Evolutionary conservation across 139 green algal genomes (phyloP), one percentile per base, ranked within the genome.

Genomic region (Chlorella sp.): DNA sequence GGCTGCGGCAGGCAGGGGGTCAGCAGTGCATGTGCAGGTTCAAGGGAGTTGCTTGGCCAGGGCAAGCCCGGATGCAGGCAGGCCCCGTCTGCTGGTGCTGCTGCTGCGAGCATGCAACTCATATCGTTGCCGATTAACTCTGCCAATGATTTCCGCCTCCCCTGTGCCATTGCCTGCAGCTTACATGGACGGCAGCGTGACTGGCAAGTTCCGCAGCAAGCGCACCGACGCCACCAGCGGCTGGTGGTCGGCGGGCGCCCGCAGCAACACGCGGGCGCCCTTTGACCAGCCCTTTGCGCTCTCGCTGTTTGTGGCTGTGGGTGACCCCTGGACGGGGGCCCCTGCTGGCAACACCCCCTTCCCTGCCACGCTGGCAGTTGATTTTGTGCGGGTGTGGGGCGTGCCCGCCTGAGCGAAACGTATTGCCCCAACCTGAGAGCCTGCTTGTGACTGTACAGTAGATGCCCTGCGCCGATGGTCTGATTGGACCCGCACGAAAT

Each of bases 251-350:
- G 64, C 64, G 13, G 64, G 64, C 30, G 64, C 64, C 2, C 64
- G 20, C 64, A 25, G 15, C 64, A 71, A 39, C 64, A 39, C 30
- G 64, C 64, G 64, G n/a, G 64, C 64, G 15, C 64, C 64, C 15
- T 71, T 71, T 71, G 64, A 71, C 64, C 64, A 71, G 64, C 64
- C 64, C 11, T 71, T 71, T 41, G n/a, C 64, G 64, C 64, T 71
- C 30, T 71, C 64, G 1, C 64, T 71, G 13, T 39, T 25, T 25
- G 30, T 71, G 64, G 64, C 64, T 16, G n/a, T 71, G 64, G 64
- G 30, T 1, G 64, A 71, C 20, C 64, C 64, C n/a, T 71, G 64
- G 64, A 26, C 30, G 6, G 64, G 64, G n/a, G 2, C 64, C 30
- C 64, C 64, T 5, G n/a, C 34, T 17, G 13, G 30, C 64, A 41